These are phyloP conservation scores for Capsicum rhomboideum DNA, from an alignment of 257 asterid species.

Conservation along the genomic window DNA sequence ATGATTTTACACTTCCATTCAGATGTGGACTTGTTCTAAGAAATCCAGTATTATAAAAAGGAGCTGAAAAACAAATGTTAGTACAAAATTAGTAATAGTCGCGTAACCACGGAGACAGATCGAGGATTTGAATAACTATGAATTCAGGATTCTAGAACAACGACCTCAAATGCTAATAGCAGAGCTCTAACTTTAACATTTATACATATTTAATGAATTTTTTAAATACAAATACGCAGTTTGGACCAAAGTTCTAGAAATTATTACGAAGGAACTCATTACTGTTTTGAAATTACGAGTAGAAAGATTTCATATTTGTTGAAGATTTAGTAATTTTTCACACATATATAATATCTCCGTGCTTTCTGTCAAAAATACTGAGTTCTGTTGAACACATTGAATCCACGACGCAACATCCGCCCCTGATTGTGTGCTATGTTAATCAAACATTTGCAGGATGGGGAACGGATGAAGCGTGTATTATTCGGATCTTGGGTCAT, in stretches of 20 bases:
- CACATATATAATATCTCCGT: background rate
- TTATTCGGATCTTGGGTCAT: slow-evolving; percentile 65
- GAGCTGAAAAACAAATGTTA: too few species aligned
- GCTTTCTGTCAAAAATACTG: background rate
- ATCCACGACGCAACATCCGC: background rate
- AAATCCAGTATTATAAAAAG: too few species aligned
- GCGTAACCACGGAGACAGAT: background rate
- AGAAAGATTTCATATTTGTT: background rate
- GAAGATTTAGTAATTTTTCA: background rate
- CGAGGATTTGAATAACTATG: background rate
- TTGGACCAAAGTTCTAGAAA: background rate
- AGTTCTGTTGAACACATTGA: background rate
- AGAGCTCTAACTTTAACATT: background rate
- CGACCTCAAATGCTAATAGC: background rate
- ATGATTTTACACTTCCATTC: too few species aligned
- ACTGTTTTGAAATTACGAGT: background rate
- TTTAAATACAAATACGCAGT: background rate
- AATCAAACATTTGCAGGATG: slow-evolving; percentile 35
- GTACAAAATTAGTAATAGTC: background rate
- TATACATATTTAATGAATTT: background rate
- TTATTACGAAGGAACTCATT: background rate
- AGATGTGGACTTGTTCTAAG: too few species aligned
- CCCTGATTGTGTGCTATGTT: background rate
- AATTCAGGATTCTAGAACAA: background rate
- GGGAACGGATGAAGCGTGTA: slow-evolving; percentile 66